Conservation (phyloP, 2,329 filamentous ascomycete species). For the Diplodia scrobiculata region DNA sequence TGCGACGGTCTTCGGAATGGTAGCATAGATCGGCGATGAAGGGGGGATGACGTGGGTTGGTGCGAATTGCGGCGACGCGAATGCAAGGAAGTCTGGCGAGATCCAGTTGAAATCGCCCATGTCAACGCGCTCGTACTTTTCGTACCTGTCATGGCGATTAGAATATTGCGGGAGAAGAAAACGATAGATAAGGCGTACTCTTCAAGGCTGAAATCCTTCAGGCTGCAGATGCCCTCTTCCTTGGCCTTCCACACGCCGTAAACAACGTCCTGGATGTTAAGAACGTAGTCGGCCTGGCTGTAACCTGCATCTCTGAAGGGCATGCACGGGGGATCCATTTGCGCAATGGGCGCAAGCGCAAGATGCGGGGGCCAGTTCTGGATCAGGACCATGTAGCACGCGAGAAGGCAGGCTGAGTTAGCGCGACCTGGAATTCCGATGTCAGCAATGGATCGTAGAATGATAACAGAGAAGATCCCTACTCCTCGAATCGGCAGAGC, state of each 20-base stretch:
- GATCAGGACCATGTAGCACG: constrained; percentile 98
- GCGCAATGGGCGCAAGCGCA: constrained; percentile 90
- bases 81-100: constrained; percentile 90
- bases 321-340: constrained; percentile 97
- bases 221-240: constrained; percentile 85
- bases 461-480: constrained; percentile 47
- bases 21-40: constrained; percentile 71
- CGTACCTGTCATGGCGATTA: constrained; percentile 63
- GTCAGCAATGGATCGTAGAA: background rate
- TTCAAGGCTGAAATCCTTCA: constrained; percentile 93
- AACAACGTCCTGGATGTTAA: constrained; percentile 95
- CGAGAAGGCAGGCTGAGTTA: constrained; percentile 91
- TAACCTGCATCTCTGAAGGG: constrained; percentile 98
- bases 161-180: background rate
- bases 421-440: constrained; percentile 64
- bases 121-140: constrained; percentile 91
- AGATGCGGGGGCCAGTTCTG: constrained; percentile 97
- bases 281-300: constrained; percentile 93
- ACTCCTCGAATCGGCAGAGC: constrained; percentile 87
- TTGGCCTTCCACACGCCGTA: constrained; percentile 99
- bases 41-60: constrained; percentile 72
- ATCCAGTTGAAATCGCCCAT: constrained; percentile 99
- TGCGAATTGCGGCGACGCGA: constrained; percentile 87
- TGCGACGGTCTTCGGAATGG: constrained; percentile 73
- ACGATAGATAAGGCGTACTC: constrained; percentile 57